phyloP scores from a whole-genome alignment of 164 flowering plant genomes.

The Santalum album region DNA sequence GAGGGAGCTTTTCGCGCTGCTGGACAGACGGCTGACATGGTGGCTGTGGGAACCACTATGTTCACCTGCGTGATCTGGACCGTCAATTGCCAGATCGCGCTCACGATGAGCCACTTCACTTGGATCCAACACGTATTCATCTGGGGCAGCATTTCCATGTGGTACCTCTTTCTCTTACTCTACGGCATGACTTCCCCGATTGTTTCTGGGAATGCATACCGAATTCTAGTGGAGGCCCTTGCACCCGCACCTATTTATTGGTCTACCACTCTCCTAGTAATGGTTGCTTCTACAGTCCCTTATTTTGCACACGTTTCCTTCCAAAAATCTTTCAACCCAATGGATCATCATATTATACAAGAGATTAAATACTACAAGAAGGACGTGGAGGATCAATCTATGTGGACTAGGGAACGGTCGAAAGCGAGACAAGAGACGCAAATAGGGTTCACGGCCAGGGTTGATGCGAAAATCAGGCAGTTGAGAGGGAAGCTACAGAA shows the following conservation, averaged over 20 bases:
- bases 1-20: slow-evolving; percentile 60
- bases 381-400: slow-evolving; percentile 62
- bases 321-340: slow-evolving; percentile 73
- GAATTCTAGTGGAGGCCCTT: slow-evolving; percentile 64
- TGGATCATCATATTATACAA: slow-evolving; percentile 95
- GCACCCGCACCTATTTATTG: slow-evolving; percentile 86
- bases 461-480: slow-evolving; percentile 87
- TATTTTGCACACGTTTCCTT: slow-evolving; percentile 65
- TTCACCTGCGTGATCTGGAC: slow-evolving; percentile 90
- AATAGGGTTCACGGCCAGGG: slow-evolving; percentile 93
- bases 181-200: slow-evolving; percentile 55
- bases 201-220: slow-evolving; percentile 36
- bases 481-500: slow-evolving; percentile 63
- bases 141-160: slow-evolving; percentile 78
- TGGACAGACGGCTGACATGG: slow-evolving; percentile 86
- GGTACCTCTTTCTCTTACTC: slow-evolving; percentile 71
- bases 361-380: slow-evolving; percentile 89
- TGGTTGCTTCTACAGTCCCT: slow-evolving; percentile 51
- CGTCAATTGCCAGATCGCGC: slow-evolving; percentile 86
- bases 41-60: slow-evolving; percentile 80
- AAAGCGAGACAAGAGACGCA: slow-evolving; percentile 85
- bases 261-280: slow-evolving; percentile 62
- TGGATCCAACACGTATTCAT: slow-evolving; percentile 85
- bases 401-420: slow-evolving; percentile 83
- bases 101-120: slow-evolving; percentile 91